These are phyloP conservation scores for Rhytidiadelphus loreus DNA, from an alignment of 225 moss, liverwort and hornwort species.

Conservation along the genomic window DNA sequence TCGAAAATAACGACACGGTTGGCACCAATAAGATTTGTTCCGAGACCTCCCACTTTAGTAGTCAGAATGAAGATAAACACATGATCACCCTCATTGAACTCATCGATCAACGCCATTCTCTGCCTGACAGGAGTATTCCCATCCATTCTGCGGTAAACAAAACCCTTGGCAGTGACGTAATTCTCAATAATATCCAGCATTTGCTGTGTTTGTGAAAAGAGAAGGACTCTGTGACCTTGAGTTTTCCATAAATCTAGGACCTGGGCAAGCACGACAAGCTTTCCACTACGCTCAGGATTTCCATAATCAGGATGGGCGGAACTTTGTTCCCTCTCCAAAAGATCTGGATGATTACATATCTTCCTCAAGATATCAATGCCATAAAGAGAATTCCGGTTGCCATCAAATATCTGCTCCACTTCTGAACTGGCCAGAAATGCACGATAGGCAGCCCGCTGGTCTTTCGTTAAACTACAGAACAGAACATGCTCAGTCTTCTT, in stretches of 20 bases:
- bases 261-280: conserved; percentile 70
- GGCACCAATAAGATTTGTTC: conserved; percentile 85
- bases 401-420: conserved; percentile 94
- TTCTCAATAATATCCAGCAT: conserved; percentile 91
- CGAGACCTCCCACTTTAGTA: conserved; percentile 92
- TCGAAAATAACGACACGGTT: conserved; percentile 96
- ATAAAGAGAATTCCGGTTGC: conserved; percentile 68
- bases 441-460: conserved; percentile 78
- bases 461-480: conserved; percentile 73
- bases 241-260: conserved; percentile 69
- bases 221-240: conserved; percentile 83
- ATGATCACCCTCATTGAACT: conserved; percentile 80
- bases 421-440: conserved; percentile 93
- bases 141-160: conserved; percentile 91
- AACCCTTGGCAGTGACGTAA: conserved; percentile 48
- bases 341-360: conserved; percentile 94
- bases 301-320: conserved; percentile 78
- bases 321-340: conserved; percentile 73
- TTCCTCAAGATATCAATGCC: conserved; percentile 95
- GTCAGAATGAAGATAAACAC: conserved; percentile 94
- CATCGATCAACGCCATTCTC: conserved; percentile 80
- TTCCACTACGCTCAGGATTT: conserved; percentile 87
- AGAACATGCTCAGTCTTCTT: conserved; percentile 96
- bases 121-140: conserved; percentile 82
- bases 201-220: conserved; percentile 96